A percentile compares a stretch with the other conserved stretches of the same genome.
phyloP scores from a whole-genome alignment of 2,329 filamentous ascomycete species.

The Emergomyces orientalis region DNA sequence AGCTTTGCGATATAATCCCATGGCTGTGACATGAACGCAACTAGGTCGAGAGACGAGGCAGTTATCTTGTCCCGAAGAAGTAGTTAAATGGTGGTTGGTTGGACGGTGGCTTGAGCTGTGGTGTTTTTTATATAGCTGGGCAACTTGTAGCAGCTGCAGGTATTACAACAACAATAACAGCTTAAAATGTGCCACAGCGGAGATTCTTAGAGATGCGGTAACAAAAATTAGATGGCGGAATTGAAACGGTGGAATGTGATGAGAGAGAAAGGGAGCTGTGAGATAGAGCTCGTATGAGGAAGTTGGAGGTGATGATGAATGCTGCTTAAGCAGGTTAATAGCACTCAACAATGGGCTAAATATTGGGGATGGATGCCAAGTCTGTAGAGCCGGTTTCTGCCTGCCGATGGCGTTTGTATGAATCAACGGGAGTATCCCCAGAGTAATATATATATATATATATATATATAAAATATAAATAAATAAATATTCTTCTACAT shows the following conservation, averaged over 20 bases:
- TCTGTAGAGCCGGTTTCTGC: too few species aligned
- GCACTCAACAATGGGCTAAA: not conserved
- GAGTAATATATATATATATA: too few species aligned
- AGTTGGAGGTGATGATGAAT: not conserved
- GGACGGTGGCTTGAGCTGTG: not conserved
- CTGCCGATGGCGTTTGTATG: too few species aligned
- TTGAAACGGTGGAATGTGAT: not conserved
- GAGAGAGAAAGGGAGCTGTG: not conserved
- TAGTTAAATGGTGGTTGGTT: not conserved
- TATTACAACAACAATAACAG: not conserved
- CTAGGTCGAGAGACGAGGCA: not conserved
- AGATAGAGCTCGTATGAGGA: not conserved
- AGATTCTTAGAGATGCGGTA: not conserved
- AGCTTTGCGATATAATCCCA: slow-evolving; percentile 99
- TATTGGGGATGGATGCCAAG: too few species aligned
- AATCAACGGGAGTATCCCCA: too few species aligned
- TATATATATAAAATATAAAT: too few species aligned
- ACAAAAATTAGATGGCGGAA: not conserved
- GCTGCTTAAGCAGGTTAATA: not conserved
- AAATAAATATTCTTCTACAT: too few species aligned
- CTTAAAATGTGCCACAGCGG: not conserved
- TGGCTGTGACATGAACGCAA: slow-evolving; percentile 45
- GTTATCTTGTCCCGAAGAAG: not conserved
- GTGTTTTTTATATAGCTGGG: not conserved
- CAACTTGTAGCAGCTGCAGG: not conserved